These are phyloP conservation scores for Arthrobotrys sphaeroides DNA, from an alignment of 2,329 filamentous ascomycete species.

Conservation along the genomic window DNA sequence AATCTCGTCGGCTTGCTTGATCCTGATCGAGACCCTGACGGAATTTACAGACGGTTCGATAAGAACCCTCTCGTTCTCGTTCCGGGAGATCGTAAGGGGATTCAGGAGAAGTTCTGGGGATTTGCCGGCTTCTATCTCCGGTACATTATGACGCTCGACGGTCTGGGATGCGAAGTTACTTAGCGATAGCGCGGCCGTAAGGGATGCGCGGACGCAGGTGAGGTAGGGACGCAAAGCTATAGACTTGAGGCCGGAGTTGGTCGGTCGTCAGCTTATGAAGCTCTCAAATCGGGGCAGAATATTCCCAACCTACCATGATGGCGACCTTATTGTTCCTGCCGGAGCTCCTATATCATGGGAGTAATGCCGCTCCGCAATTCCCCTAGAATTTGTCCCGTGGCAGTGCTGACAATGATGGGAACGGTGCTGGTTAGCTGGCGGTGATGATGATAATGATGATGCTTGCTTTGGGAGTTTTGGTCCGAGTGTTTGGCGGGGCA, in stretches of 20 bases:
- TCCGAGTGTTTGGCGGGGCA: conserved; percentile 34
- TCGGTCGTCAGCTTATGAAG: neutral
- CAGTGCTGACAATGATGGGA: neutral
- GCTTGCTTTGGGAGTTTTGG: neutral
- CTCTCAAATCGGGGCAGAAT: neutral
- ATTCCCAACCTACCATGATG: conserved; percentile 29
- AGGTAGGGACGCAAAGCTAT: conserved; percentile 97
- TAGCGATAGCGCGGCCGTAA: conserved; percentile 90
- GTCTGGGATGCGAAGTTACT: conserved; percentile 98
- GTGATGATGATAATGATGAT: neutral
- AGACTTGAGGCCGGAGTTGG: conserved; percentile 70
- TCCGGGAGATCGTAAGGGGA: conserved; percentile 87
- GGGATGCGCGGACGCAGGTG: conserved; percentile 91
- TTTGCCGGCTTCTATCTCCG: conserved; percentile 91
- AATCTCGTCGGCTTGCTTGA: conserved; percentile 99
- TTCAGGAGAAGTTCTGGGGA: conserved; percentile 95
- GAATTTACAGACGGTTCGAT: conserved; percentile 98
- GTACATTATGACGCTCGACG: conserved; percentile 96
- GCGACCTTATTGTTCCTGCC: neutral
- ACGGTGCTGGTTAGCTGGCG: neutral
- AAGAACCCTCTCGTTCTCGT: conserved; percentile 95
- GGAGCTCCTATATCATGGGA: neutral
- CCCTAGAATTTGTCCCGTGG: neutral
- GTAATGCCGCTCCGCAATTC: neutral
- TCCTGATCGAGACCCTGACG: conserved; percentile 95